Percentiles rank a stretch among this genome's conserved stretches.
Evolutionary conservation across 306 rosid genomes (phyloP).

Genomic region (Trifolium dubium): DNA sequence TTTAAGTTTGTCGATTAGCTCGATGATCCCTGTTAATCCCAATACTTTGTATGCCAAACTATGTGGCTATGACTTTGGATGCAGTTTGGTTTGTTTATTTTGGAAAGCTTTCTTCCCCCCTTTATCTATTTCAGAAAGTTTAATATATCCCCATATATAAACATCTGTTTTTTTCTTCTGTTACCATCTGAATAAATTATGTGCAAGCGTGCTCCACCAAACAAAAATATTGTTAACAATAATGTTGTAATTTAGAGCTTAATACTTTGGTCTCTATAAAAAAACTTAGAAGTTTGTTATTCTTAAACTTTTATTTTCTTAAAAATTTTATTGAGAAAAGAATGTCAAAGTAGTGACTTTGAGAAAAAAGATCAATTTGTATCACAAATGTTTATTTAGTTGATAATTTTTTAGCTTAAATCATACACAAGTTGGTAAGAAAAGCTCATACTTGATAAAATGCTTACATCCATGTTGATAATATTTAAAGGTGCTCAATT

Average conservation of each 20-base stretch:
- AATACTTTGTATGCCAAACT: constrained; percentile 32
- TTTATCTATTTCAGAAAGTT: not conserved
- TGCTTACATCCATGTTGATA: not conserved
- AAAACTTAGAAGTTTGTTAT: too few relatives aligned
- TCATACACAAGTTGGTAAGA: not conserved
- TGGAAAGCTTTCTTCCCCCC: not conserved
- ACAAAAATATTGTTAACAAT: not conserved
- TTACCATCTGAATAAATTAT: not conserved
- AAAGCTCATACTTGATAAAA: not conserved
- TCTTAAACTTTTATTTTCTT: not conserved
- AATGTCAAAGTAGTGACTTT: not conserved
- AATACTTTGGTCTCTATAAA: too few relatives aligned
- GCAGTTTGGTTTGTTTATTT: constrained; percentile 38
- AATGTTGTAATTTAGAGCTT: not conserved
- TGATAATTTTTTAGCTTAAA: not conserved
- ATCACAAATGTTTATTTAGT: not conserved
- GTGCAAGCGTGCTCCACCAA: not conserved
- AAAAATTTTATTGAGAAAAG: not conserved
- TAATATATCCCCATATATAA: not conserved
- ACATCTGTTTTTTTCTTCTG: not conserved
- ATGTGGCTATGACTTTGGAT: constrained; percentile 43
- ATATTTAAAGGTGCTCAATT: too few relatives aligned
- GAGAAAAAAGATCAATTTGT: not conserved
- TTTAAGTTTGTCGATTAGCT: constrained; percentile 41
- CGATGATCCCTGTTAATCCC: constrained; percentile 36